phyloP scores from a whole-genome alignment of 2,329 filamentous ascomycete genomes.

The Pyrenochaeta sp. region DNA sequence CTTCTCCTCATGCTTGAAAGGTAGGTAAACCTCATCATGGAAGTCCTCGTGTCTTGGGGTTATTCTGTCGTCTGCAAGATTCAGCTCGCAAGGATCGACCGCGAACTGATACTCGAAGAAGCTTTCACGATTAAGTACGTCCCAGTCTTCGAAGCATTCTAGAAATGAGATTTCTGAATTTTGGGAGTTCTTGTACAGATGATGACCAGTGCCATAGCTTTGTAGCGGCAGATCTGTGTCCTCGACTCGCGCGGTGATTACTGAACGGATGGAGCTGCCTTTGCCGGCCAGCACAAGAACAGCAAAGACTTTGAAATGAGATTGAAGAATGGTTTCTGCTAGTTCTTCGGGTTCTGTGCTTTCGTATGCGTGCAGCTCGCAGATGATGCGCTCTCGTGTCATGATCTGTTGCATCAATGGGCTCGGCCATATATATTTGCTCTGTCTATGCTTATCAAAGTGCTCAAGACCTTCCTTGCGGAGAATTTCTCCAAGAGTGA shows the following conservation, averaged over 20 bases:
- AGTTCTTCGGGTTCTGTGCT: background rate
- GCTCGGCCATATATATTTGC: conserved; percentile 1
- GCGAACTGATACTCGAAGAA: background rate
- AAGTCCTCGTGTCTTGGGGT: background rate
- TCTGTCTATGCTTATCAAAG: background rate
- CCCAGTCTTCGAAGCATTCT: background rate
- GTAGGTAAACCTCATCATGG: background rate
- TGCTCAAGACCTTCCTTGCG: too few relatives aligned
- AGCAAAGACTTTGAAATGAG: conserved; percentile 7
- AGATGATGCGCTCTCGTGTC: conserved; percentile 5
- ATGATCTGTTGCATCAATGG: background rate
- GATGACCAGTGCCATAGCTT: background rate
- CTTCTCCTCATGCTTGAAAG: background rate
- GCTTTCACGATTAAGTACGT: background rate
- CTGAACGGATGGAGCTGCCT: background rate
- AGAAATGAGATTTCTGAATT: background rate
- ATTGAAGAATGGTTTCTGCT: background rate
- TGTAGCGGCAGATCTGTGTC: background rate
- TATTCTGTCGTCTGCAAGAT: background rate
- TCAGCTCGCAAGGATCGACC: background rate
- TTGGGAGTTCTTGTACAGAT: too few relatives aligned
- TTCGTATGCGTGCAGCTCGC: conserved; percentile 16
- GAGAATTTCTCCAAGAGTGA: too few relatives aligned
- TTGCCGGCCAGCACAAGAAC: conserved; percentile 4
- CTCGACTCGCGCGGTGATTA: background rate